phyloP scores from a whole-genome alignment of 139 green algal genomes.

The Bryopsis sp. region DNA sequence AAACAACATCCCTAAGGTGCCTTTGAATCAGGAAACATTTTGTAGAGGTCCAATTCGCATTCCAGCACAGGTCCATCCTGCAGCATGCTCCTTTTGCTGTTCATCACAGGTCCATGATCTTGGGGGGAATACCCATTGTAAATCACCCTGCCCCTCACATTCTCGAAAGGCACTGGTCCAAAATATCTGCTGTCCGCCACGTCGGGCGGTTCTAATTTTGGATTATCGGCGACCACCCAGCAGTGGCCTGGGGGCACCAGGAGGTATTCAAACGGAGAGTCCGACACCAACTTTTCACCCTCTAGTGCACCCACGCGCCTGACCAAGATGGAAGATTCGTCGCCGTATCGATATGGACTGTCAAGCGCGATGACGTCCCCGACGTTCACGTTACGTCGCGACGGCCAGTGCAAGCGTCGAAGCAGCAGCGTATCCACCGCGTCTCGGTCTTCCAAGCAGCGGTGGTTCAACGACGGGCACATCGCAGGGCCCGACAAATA shows the following conservation, averaged over 20 bases:
- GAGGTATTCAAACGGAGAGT: conserved; percentile 19
- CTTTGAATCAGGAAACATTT: no score
- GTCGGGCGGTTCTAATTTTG: conserved; percentile 34
- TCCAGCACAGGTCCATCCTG: neutral
- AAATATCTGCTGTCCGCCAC: conserved; percentile 21
- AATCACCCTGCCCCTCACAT: neutral
- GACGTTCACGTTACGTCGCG: conserved; percentile 26
- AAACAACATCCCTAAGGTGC: no score
- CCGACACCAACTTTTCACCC: conserved; percentile 55
- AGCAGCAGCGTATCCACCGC: conserved; percentile 36
- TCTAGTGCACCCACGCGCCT: conserved; percentile 62
- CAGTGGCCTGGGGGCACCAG: conserved; percentile 48
- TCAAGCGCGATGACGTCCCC: conserved; percentile 56
- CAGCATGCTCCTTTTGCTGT: neutral
- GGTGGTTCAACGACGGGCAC: neutral
- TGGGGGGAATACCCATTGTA: neutral
- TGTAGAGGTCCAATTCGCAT: neutral
- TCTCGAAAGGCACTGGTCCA: conserved; percentile 1
- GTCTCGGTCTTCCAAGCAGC: neutral
- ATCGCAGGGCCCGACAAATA: neutral
- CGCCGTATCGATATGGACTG: conserved; percentile 2
- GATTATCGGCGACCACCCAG: conserved; percentile 80
- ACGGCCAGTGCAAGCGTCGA: conserved; percentile 42
- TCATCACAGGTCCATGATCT: neutral
- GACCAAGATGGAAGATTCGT: conserved; percentile 38